A percentile compares a stretch with the other conserved stretches of the same genome.
These are phyloP conservation scores for Conringia planisiliqua DNA, from an alignment of 345 rosid species.

Conservation along the genomic window DNA sequence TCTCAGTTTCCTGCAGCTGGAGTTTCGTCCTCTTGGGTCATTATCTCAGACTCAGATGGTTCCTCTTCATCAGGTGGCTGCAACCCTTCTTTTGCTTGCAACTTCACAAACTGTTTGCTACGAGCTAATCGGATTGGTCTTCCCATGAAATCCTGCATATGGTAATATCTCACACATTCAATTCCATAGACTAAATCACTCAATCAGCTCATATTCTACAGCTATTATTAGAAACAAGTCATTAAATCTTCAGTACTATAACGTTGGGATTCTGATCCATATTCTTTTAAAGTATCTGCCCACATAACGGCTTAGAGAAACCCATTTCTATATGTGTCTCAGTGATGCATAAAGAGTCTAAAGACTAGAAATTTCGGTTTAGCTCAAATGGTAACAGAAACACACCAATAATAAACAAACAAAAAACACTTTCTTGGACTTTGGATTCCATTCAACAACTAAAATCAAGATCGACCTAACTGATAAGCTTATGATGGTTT, in stretches of 20 bases:
- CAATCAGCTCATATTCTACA: background rate
- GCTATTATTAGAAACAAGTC: background rate
- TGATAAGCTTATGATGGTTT: slow-evolving; percentile 2
- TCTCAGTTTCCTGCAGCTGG: slow-evolving; percentile 27
- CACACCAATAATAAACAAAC: slow-evolving; percentile 2
- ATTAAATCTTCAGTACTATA: background rate
- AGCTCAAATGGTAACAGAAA: background rate
- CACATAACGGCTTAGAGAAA: background rate
- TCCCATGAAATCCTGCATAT: slow-evolving; percentile 57
- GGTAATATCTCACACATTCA: background rate
- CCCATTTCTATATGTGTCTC: background rate
- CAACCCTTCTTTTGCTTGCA: slow-evolving; percentile 40
- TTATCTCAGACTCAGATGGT: slow-evolving; percentile 32
- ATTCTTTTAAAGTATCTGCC: background rate
- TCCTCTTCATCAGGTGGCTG: slow-evolving; percentile 39
- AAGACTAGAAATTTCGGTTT: background rate
- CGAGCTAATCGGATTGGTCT: slow-evolving; percentile 65
- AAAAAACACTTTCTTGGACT: background rate
- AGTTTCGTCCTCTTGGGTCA: slow-evolving; percentile 31
- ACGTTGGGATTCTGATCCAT: background rate
- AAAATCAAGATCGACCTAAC: background rate
- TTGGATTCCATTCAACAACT: background rate
- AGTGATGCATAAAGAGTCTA: background rate
- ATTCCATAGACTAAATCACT: background rate
- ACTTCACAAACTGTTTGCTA: slow-evolving; percentile 70